Evolutionary conservation across 78 protist genomes (phyloP), one percentile per base, ranked within the genome.

Genomic region (Emiliania huxleyi): DNA sequence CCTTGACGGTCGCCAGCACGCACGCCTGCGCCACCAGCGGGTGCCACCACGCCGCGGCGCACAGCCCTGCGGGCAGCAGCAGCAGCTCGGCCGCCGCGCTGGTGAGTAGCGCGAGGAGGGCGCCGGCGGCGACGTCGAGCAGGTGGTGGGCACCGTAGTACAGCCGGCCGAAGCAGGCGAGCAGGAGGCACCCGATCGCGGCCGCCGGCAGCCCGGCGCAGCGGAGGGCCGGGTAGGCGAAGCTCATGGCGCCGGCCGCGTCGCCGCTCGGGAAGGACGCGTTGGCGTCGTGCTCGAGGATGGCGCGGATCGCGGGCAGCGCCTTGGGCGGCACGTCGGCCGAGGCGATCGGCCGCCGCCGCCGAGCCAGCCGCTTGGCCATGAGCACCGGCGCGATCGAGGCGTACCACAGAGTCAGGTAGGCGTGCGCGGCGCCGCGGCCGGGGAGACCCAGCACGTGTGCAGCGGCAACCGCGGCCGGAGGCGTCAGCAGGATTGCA

Each of bases 241-340:
- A 69, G 37, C 33, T 4, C 11, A 26, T 29, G 33, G 75, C 75
- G 75, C 75, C 75, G 12, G 37, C 33, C 38, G 33, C 75, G 75
- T 69, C 75, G 12, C 75, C 75, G 75, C 75, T 69, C 38, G 75
- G 75, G 75, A 69, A 69, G 75, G 75, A 69, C 38, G 75, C 75
- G n/a, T 69, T 69, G n/a, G 75, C 37, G 75, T 69, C 75, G 12
- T 26, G 75, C 75, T 5, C 3, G 75, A 52, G 29, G 15, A 52
- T 52, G 62, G 62, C 8, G 29, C 62, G 29, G 62, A 52, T 52
- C 62, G 62, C 62, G 62, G 29, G 29, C 8, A 52, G 62, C 62
- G 62, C 62, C 62, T 15, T 52, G 62, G 15, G 29, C 29, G 62
- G 62, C 29, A 52, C 29, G 15, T 52, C 62, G 29, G 15, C 62